Evolutionary conservation across 23 red algal genomes (phyloP).

Genomic region (Gracilaria gracilis): DNA sequence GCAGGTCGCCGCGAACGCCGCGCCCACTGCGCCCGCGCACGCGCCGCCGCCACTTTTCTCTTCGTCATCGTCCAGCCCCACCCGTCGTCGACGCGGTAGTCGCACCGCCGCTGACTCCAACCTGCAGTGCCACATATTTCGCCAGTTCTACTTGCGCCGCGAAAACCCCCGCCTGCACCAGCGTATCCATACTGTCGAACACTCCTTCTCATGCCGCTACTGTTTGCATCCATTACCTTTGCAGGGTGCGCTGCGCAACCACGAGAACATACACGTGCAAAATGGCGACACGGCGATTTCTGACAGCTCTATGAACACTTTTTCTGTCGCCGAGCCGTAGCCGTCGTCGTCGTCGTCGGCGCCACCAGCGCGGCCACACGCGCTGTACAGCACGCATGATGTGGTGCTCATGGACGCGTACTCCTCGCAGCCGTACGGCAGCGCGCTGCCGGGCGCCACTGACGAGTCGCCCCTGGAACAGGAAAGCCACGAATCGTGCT

Average conservation of each 20-base stretch:
- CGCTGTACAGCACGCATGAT: not conserved
- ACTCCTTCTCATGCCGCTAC: conserved; percentile 59
- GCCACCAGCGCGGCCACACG: not conserved
- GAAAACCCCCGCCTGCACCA: conserved; percentile 73
- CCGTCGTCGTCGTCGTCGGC: not conserved
- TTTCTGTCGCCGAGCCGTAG: too few species aligned
- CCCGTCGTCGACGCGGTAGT: not conserved
- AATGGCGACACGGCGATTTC: not conserved
- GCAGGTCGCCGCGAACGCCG: not conserved
- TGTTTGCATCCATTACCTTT: conserved; percentile 64
- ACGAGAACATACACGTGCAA: conserved; percentile 44
- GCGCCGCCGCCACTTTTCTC: not conserved
- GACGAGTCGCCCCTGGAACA: not conserved
- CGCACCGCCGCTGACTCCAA: conserved; percentile 20
- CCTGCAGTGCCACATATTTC: conserved; percentile 48
- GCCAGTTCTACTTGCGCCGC: conserved; percentile 55
- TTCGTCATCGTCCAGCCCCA: too few species aligned
- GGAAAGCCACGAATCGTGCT: not conserved
- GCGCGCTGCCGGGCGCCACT: not conserved
- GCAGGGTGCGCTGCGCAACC: conserved; percentile 51
- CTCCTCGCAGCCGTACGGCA: not conserved
- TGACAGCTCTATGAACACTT: not conserved
- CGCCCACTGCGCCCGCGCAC: too few species aligned
- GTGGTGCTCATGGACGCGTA: not conserved
- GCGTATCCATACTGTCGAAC: conserved; percentile 78